Evolutionary conservation across 768 basidiomycete species (phyloP).

Genomic region (Chlorophyllum brunneum): DNA sequence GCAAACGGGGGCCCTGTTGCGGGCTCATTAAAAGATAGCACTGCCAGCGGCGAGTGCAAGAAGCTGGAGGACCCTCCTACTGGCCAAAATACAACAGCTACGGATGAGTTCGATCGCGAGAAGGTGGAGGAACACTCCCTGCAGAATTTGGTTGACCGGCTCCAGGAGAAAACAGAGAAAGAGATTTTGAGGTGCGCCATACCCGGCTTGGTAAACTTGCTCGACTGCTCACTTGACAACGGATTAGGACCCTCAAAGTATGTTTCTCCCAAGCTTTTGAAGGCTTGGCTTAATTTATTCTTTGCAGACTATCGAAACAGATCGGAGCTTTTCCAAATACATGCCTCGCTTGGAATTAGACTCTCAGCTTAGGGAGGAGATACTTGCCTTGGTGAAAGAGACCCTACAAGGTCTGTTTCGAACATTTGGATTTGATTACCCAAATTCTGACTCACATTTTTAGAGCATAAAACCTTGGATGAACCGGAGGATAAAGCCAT

Average conservation of each 20-base stretch:
- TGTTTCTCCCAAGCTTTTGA: neutral
- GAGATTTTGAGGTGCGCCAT: slow-evolving; percentile 63
- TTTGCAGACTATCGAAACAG: slow-evolving; percentile 72
- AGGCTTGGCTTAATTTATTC: neutral
- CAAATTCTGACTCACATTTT: neutral
- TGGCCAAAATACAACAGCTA: neutral
- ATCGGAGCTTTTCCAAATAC: slow-evolving; percentile 66
- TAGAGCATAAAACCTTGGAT: slow-evolving; percentile 38
- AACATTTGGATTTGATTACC: neutral
- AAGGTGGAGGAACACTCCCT: slow-evolving; percentile 52
- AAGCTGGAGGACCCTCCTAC: neutral
- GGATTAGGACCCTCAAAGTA: slow-evolving; percentile 33
- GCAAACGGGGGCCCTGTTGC: slow-evolving; percentile 10
- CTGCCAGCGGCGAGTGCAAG: slow-evolving; percentile 1
- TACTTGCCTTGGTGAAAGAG: slow-evolving; percentile 46
- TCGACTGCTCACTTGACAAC: neutral
- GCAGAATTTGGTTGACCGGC: slow-evolving; percentile 73
- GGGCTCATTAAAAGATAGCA: slow-evolving; percentile 21
- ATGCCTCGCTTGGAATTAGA: slow-evolving; percentile 65
- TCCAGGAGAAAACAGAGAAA: slow-evolving; percentile 86
- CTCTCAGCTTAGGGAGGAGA: slow-evolving; percentile 48
- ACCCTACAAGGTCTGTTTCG: slow-evolving; percentile 12
- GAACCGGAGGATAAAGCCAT: slow-evolving; percentile 70
- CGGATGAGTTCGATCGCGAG: slow-evolving; percentile 19
- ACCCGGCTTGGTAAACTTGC: neutral